Evolutionary conservation across 2,329 filamentous ascomycete species (phyloP), one percentile per base, ranked within the genome.

Genomic region (Pseudocercospora ulei): DNA sequence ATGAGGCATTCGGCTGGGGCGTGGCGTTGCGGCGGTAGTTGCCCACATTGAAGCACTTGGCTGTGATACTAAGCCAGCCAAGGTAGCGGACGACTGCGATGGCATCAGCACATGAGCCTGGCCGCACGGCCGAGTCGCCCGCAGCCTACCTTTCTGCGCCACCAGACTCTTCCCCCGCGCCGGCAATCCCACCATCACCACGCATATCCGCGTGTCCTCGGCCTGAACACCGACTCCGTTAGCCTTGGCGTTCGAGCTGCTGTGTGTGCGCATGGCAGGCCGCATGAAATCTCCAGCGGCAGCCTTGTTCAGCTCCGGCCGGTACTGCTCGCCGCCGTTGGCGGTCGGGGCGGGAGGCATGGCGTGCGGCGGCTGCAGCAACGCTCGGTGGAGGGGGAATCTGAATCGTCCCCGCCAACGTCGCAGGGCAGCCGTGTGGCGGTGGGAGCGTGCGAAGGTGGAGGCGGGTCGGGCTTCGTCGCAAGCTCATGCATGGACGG

Each of bases 101-200:
- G 5, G 7, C 13, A 17, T 44, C 25, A 47, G 43, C 41, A 23
- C 34, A 9, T 28, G 14, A 16, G 25, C 14, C 14, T 26, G 11
- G 7, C 17, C n/a, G 7, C 22, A 9, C 13, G 11, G n/a, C 16
- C 30, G 22, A 29, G 24, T 14, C 16, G 11, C 29, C n/a, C 13
- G 7, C 7, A 9, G 13, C 44, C 13, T 52, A 58, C 56, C 54
- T 51, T 95, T 95, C 58, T 93, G 86, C 52, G 90, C 88, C 61
- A 98, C 96, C 63, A 94, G 77, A 68, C 85, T 94, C 73, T 98
- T 98, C 58, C 90, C 90, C 53, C 90, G 74, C 46, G 90, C 90
- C 39, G 90, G 90, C 60, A 98, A 72, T 51, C 90, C 90, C 44
- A 98, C 90, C 90, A 98, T 96, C 56, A 98, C 86, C 49, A 98